phyloP scores from a whole-genome alignment of 306 rosid genomes.

The Lablab purpureus region DNA sequence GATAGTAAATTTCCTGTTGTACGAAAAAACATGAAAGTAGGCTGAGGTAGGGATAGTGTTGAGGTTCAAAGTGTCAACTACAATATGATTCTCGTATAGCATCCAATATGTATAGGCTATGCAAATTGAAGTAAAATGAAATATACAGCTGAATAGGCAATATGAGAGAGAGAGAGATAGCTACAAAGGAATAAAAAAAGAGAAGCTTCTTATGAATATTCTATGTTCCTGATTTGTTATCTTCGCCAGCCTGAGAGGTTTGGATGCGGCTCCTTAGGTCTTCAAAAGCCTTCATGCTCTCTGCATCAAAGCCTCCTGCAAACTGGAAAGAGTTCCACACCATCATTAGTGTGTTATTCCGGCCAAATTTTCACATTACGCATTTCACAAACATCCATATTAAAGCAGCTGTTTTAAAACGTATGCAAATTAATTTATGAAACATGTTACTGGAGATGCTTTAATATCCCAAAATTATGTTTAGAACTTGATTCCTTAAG shows the following conservation, averaged over 20 bases:
- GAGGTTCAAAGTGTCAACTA: slow-evolving; percentile 26
- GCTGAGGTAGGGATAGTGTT: slow-evolving; percentile 10
- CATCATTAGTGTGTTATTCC: slow-evolving; percentile 18
- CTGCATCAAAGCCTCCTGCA: slow-evolving; percentile 94
- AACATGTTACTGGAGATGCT: background rate
- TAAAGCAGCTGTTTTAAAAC: background rate
- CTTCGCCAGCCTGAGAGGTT: slow-evolving; percentile 57
- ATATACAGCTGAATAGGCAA: slow-evolving; percentile 50
- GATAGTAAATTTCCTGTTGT: background rate
- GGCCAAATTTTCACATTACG: background rate
- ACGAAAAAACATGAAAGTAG: slow-evolving; percentile 12
- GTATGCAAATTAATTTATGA: background rate
- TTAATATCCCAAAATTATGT: background rate
- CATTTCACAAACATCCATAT: background rate
- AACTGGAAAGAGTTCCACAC: slow-evolving; percentile 64
- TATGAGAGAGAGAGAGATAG: slow-evolving; percentile 23
- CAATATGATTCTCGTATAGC: slow-evolving; percentile 41
- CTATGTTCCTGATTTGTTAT: slow-evolving; percentile 62
- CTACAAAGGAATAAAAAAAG: background rate
- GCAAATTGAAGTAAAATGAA: slow-evolving; percentile 43
- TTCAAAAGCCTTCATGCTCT: slow-evolving; percentile 97
- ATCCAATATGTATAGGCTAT: slow-evolving; percentile 43
- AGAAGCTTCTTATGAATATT: slow-evolving; percentile 24
- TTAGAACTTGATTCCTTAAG: background rate
- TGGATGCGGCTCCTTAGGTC: slow-evolving; percentile 78